These are phyloP conservation scores for Chlorella sp. DNA, from an alignment of 139 green algal species.

Conservation along the genomic window DNA sequence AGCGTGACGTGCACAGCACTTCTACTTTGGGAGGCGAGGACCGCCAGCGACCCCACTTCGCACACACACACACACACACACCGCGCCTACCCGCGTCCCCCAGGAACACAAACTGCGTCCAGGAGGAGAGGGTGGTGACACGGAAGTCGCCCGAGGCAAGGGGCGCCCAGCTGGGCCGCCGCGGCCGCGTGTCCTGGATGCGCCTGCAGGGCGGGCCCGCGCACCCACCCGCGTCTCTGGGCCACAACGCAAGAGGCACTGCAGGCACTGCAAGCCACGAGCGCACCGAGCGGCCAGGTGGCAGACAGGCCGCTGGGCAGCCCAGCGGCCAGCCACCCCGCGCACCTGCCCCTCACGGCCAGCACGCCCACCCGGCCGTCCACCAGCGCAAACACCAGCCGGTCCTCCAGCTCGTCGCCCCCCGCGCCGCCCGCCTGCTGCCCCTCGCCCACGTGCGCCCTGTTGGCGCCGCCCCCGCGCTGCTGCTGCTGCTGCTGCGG, in stretches of 20 bases:
- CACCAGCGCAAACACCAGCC: slow-evolving; percentile 65
- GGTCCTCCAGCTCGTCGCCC: slow-evolving; percentile 42
- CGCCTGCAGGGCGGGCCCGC: too few species aligned
- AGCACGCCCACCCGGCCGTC: slow-evolving; percentile 60
- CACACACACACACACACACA: too few species aligned
- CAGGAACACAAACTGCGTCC: slow-evolving; percentile 57
- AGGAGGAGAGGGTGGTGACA: slow-evolving; percentile 57
- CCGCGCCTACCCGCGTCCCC: too few species aligned
- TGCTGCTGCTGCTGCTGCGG: neutral
- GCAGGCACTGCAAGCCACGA: too few species aligned
- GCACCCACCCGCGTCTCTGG: too few species aligned
- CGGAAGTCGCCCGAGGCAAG: slow-evolving; percentile 51
- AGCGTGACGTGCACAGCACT: too few species aligned
- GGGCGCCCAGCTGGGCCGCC: slow-evolving; percentile 46
- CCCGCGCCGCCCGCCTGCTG: neutral
- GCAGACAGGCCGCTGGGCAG: too few species aligned
- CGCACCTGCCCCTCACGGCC: slow-evolving; percentile 41
- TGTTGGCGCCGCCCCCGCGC: neutral
- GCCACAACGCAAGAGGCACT: too few species aligned
- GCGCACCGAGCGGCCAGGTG: too few species aligned
- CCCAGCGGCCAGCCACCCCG: too few species aligned
- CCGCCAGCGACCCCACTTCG: too few species aligned
- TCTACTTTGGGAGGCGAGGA: too few species aligned
- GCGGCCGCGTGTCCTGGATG: slow-evolving; percentile 64
- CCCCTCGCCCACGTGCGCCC: neutral